Conservation (phyloP, 176 grass and related monocot genomes). For the Neostapfia colusana region DNA sequence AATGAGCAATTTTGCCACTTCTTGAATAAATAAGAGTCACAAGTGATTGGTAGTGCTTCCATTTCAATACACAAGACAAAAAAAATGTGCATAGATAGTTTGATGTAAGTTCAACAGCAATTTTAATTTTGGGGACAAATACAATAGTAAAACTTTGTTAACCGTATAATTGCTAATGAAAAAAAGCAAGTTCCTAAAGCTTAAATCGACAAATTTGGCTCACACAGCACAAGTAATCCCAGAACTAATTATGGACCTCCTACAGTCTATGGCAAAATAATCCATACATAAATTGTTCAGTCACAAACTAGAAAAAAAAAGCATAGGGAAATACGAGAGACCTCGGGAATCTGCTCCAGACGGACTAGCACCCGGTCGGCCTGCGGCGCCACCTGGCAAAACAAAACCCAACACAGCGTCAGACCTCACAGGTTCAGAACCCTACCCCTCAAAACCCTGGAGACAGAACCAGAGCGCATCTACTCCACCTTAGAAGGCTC, state of each 20-base stretch:
- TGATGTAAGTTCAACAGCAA: not conserved
- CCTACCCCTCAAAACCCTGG: not conserved
- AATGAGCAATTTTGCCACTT: not conserved
- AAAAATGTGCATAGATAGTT: not conserved
- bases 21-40: not conserved
- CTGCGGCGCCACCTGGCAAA: constrained; percentile 70
- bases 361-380: constrained; percentile 84
- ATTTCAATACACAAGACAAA: not conserved
- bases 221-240: not conserved
- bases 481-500: constrained; percentile 72
- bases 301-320: not conserved
- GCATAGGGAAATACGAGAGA: not conserved
- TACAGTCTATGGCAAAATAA: not conserved
- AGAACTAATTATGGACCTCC: not conserved
- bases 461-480: not conserved
- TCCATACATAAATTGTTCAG: not conserved
- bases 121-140: not conserved
- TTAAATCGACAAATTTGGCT: not conserved
- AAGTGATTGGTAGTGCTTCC: not conserved
- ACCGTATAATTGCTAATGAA: not conserved
- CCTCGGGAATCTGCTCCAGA: constrained; percentile 84
- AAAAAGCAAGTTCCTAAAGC: not conserved
- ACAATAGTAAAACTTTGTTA: not conserved
- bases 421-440: constrained; percentile 17
- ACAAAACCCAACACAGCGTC: constrained; percentile 12